These are phyloP conservation scores for Ophiosphaerella herpotricha DNA, from an alignment of 2,329 filamentous ascomycete genomes.

Conservation along the genomic window DNA sequence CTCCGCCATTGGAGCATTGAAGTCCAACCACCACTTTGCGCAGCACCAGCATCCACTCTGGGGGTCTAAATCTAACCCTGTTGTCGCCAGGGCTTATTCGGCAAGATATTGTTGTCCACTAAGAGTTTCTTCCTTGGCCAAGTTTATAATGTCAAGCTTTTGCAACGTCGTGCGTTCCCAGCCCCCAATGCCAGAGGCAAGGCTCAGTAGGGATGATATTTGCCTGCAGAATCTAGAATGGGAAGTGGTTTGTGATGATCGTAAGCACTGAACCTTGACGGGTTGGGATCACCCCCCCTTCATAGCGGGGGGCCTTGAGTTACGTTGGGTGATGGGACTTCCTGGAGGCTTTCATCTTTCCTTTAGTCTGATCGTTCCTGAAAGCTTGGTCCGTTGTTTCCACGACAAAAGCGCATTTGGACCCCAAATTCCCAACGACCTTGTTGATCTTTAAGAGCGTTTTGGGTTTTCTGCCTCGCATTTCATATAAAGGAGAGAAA, in stretches of 20 bases:
- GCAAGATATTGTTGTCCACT: background rate
- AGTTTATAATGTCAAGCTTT: background rate
- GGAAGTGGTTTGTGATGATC: slow-evolving; percentile 7
- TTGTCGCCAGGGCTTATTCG: background rate
- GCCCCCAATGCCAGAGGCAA: background rate
- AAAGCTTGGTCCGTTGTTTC: background rate
- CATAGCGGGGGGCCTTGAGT: slow-evolving; percentile 2
- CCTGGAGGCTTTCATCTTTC: background rate
- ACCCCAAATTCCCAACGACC: background rate
- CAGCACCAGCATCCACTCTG: background rate
- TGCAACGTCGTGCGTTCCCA: background rate
- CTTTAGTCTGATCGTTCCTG: background rate
- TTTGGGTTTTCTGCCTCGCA: background rate
- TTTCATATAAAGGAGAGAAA: background rate
- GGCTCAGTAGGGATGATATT: background rate
- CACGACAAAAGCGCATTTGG: background rate
- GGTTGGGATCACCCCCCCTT: background rate
- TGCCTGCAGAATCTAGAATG: background rate
- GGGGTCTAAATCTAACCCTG: slow-evolving; percentile 4
- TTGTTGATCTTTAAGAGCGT: background rate
- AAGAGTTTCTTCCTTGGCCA: background rate
- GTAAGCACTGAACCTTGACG: background rate
- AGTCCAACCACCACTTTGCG: background rate
- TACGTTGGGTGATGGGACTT: background rate
- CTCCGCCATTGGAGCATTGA: too few relatives aligned